These are phyloP conservation scores for Piromyces finnis DNA, from an alignment of 192 early-diverging fungal species.

Conservation along the genomic window DNA sequence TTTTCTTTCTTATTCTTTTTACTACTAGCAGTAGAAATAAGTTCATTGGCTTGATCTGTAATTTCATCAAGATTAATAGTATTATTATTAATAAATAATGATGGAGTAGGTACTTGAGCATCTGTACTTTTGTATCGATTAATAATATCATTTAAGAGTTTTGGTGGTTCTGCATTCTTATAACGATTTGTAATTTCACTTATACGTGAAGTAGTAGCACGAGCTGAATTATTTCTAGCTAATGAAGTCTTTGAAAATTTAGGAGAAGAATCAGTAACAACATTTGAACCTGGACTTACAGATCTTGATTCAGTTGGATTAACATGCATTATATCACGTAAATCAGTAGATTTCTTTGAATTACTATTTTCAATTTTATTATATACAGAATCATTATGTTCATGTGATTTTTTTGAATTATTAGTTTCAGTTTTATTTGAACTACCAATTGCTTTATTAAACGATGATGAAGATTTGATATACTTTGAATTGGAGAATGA, in stretches of 20 bases:
- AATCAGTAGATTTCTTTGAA: neutral
- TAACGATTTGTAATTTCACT: neutral
- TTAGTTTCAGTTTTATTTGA: neutral
- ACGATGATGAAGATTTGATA: neutral
- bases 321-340: neutral
- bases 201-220: neutral
- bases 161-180: neutral
- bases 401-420: neutral
- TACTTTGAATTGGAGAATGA: neutral
- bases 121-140: neutral
- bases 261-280: neutral
- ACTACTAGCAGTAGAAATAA: neutral
- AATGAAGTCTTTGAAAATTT: neutral
- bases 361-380: neutral
- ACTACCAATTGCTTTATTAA: neutral
- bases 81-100: neutral
- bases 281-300: neutral
- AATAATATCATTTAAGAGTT: neutral
- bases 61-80: neutral
- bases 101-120: neutral
- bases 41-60: neutral
- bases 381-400: neutral
- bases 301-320: neutral
- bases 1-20: neutral
- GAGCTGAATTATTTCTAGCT: neutral